Evolutionary conservation across 345 rosid genomes (phyloP).

Genomic region (Anacardium occidentale): DNA sequence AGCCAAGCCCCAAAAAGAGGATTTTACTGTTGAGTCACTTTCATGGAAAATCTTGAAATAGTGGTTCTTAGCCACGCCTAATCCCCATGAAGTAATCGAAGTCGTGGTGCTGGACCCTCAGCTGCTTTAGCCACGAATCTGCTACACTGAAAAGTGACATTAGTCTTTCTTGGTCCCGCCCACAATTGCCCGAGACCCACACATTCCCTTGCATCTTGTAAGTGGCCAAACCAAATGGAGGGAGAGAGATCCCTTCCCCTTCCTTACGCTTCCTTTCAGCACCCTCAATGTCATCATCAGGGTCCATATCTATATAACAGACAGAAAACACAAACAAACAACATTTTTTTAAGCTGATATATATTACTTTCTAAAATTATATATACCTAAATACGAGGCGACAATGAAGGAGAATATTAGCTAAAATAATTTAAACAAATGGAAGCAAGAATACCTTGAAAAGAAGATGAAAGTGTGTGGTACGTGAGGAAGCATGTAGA

Average conservation of each 20-base stretch:
- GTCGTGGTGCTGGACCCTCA: slow-evolving; percentile 95
- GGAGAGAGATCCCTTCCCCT: slow-evolving; percentile 65
- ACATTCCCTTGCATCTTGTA: slow-evolving; percentile 98
- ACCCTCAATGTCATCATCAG: slow-evolving; percentile 56
- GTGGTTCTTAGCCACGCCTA: slow-evolving; percentile 53
- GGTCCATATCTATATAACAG: slow-evolving; percentile 57
- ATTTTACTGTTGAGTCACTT: slow-evolving; percentile 18
- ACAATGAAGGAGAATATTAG: neutral
- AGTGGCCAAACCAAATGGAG: slow-evolving; percentile 91
- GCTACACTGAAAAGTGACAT: slow-evolving; percentile 84
- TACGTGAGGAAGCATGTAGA: slow-evolving; percentile 95
- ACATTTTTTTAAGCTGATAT: neutral
- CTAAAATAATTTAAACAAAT: neutral
- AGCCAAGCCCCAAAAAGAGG: slow-evolving; percentile 13
- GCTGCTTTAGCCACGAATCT: slow-evolving; percentile 98
- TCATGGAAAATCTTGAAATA: slow-evolving; percentile 11
- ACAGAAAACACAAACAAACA: neutral
- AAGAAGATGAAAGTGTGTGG: slow-evolving; percentile 94
- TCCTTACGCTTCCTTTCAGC: slow-evolving; percentile 48
- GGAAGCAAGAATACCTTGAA: slow-evolving; percentile 59
- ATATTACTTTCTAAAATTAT: neutral
- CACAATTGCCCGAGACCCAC: slow-evolving; percentile 77
- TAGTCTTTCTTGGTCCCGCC: slow-evolving; percentile 81
- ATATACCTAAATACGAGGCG: neutral
- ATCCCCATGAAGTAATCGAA: slow-evolving; percentile 80